Base-by-base conservation (phyloP, 2,329 filamentous ascomycete species). In the Botrytis cinerea region DNA sequence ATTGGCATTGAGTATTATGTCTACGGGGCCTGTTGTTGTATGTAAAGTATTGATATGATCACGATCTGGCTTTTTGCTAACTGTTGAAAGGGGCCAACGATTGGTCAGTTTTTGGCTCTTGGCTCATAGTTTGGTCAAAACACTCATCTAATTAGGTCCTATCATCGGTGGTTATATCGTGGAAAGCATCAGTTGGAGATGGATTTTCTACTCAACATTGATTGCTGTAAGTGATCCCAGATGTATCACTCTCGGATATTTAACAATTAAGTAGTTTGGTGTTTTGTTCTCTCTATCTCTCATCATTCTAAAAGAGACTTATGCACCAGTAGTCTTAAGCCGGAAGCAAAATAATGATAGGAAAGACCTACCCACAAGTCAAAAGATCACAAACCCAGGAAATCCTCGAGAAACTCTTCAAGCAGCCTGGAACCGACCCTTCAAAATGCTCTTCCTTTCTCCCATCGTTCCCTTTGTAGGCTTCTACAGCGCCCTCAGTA, bases 141-240 rank as follows among this genome's bases (percentile, higher is more conserved):
- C 0, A 28, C 45, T 67, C 32, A n/a, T 57, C 51, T 78, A 74
- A 75, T 77, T 10, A 59, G 85, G 83, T 0, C 84, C 84, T 8
- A 81, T 89, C 2, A 85, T 84, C 57, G 87, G 87, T 12, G 87
- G 86, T 0, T 88, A 86, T 74, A 80, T 88, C 0, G 83, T 83
- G 0, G 79, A 84, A 51, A 83, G 82, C 6, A 79, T 79, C 40
- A 85, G 84, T 5, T 89, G 87, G 87, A 79, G 86, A 57, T 89
- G 87, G 87, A 82, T 85, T 1, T 86, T 87, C 73, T 87, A 85
- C 82, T 79, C 86, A 20, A 81, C 86, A 12, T 81, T 84, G 16
- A 86, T 87, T 51, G 79, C 82, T 69, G 84, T 83, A 28, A 78
- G 77, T 51, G 78, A 84, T 14, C 6, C 77, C 84, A 86, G 83